phyloP scores from a whole-genome alignment of 495 filamentous ascomycete species.

The Aspergillus hancockii region DNA sequence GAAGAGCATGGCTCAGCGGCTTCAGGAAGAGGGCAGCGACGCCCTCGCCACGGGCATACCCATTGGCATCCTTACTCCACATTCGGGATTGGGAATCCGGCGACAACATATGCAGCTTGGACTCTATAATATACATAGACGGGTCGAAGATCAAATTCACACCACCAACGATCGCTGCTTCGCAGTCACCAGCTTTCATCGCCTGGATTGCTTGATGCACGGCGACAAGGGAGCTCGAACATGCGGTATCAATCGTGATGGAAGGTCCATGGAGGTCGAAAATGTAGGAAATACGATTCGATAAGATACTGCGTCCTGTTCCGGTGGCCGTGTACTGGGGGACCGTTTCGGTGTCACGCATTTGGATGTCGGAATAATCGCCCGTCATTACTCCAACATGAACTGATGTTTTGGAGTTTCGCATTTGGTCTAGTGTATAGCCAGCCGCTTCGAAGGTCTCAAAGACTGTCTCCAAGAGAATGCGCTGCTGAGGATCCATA shows the following conservation, averaged over 20 bases:
- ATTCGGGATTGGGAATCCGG: slow-evolving; percentile 22
- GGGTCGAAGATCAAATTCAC: slow-evolving; percentile 25
- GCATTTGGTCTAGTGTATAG: slow-evolving; percentile 25
- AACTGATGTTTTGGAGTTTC: slow-evolving; percentile 10
- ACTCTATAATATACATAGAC: slow-evolving; percentile 3
- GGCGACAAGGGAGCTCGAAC: slow-evolving; percentile 44
- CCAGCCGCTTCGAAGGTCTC: slow-evolving; percentile 44
- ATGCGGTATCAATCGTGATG: slow-evolving; percentile 43
- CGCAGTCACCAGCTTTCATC: slow-evolving; percentile 34
- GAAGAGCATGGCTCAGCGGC: slow-evolving; percentile 26
- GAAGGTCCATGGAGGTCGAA: slow-evolving; percentile 34
- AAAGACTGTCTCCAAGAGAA: slow-evolving; percentile 33
- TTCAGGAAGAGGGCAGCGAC: slow-evolving; percentile 35
- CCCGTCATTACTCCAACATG: slow-evolving; percentile 24
- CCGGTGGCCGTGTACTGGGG: slow-evolving; percentile 43
- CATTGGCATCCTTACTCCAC: slow-evolving; percentile 37
- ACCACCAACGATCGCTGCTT: slow-evolving; percentile 28
- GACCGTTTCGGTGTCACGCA: background rate
- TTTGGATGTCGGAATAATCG: slow-evolving; percentile 27
- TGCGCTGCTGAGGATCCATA: slow-evolving; percentile 42
- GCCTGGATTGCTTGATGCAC: slow-evolving; percentile 43
- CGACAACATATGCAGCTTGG: slow-evolving; percentile 7
- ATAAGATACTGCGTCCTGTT: slow-evolving; percentile 23
- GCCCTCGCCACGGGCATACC: slow-evolving; percentile 47
- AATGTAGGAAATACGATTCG: slow-evolving; percentile 35